Conservation (phyloP, 768 basidiomycete species). For the Rubroboletus pulcherrimus region DNA sequence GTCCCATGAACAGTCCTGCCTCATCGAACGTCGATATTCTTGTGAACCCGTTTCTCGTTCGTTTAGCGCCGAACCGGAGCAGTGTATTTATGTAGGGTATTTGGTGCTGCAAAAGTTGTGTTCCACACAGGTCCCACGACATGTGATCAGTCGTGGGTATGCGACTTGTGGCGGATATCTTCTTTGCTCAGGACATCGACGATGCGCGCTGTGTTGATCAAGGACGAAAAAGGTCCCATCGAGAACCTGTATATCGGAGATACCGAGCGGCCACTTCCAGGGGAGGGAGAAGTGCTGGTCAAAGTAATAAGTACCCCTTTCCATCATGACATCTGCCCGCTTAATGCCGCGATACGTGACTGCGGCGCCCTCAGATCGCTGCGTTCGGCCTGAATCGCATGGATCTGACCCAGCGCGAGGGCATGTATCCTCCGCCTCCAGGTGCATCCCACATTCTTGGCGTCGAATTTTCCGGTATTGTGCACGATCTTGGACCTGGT, state of each 20-base stretch:
- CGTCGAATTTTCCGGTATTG: slow-evolving; percentile 78
- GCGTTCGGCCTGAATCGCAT: slow-evolving; percentile 89
- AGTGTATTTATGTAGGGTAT: too few relatives aligned
- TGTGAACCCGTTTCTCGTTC: too few relatives aligned
- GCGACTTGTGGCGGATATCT: not conserved
- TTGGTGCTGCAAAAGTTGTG: too few relatives aligned
- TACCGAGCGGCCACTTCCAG: slow-evolving; percentile 54
- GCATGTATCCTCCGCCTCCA: slow-evolving; percentile 74
- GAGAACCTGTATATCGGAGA: slow-evolving; percentile 81
- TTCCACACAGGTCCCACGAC: too few relatives aligned
- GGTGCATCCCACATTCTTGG: slow-evolving; percentile 74
- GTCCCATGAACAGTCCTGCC: not conserved
- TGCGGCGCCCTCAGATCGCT: slow-evolving; percentile 47
- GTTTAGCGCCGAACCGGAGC: too few relatives aligned
- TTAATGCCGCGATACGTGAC: not conserved
- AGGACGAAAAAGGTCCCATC: slow-evolving; percentile 67
- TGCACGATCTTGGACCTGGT: slow-evolving; percentile 50
- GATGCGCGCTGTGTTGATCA: slow-evolving; percentile 81
- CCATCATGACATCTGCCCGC: not conserved
- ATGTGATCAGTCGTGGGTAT: too few relatives aligned
- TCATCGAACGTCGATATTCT: not conserved
- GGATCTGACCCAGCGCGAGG: slow-evolving; percentile 74
- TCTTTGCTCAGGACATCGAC: slow-evolving; percentile 12
- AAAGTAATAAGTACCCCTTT: slow-evolving; percentile 49
- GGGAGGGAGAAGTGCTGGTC: slow-evolving; percentile 66